phyloP scores from a whole-genome alignment of 345 rosid genomes.

The Hibiscus mutabilis region DNA sequence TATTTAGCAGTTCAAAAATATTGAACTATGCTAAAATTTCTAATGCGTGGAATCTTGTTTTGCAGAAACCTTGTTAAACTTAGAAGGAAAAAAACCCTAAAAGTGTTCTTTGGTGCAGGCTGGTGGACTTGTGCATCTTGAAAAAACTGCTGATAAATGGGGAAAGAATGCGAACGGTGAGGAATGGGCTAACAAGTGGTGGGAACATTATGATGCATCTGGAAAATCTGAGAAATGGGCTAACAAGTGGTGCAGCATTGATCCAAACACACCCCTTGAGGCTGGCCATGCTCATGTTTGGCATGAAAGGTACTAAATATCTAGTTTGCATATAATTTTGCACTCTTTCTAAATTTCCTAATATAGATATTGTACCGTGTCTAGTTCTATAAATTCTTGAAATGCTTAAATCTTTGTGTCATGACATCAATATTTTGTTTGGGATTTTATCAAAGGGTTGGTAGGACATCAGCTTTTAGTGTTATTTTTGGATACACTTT shows the following conservation, averaged over 20 bases:
- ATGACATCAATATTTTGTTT: not conserved
- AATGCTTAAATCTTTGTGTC: not conserved
- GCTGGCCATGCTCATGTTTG: slow-evolving; percentile 96
- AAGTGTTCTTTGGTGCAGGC: slow-evolving; percentile 35
- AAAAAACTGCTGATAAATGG: slow-evolving; percentile 96
- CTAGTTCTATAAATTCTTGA: not conserved
- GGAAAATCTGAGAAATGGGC: slow-evolving; percentile 94
- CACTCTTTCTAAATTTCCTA: not conserved
- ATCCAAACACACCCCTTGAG: slow-evolving; percentile 68
- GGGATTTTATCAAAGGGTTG: not conserved
- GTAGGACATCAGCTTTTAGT: not conserved
- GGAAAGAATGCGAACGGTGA: slow-evolving; percentile 79
- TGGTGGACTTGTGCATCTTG: slow-evolving; percentile 63
- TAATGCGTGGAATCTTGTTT: not conserved
- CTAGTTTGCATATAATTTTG: not conserved
- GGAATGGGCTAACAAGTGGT: slow-evolving; percentile 94
- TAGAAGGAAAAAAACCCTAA: not conserved
- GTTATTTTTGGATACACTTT: not conserved
- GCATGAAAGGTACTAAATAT: slow-evolving; percentile 73
- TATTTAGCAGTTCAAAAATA: not conserved
- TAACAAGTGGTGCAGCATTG: slow-evolving; percentile 89
- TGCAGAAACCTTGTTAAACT: not conserved
- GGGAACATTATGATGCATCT: slow-evolving; percentile 80
- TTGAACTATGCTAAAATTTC: not conserved
- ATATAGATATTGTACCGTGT: not conserved